Evolutionary conservation across 768 basidiomycete genomes (phyloP), one percentile per base, ranked within the genome.

Genomic region (Hypsizygus marmoreus): DNA sequence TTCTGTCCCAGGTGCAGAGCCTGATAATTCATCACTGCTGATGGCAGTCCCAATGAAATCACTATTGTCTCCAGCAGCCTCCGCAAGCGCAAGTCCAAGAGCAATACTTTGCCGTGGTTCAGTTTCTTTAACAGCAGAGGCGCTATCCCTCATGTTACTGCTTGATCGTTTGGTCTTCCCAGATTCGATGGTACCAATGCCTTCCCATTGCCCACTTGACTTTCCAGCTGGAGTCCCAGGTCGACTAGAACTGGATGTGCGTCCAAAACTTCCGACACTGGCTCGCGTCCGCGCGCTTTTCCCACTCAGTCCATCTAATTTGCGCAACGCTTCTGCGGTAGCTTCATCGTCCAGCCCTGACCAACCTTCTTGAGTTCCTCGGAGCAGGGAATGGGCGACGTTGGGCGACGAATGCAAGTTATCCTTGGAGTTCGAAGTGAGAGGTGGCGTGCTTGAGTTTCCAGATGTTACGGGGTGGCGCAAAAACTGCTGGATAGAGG

Each of bases 361-460:
- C 90, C 90, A 93, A 20, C 91, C 91, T 63, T 91, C 86, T 62
- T 93, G 91, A 5, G 88, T 91, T 9, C 91, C 91, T 53, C 89
- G 81, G 19, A 93, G 76, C 43, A 92, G 70, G 1, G 90, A 91
- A 60, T 94, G 91, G 0, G 88, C 91, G 35, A 93, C 88, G 59
- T 78, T 87, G 4, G 85, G 71, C 28, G 83, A 69, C 9, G 70
- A 48, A 54, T 80, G 73, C 28, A 62, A 50, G 23, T 64, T 68
- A 38, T 77, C 74, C 55, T 76, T 77, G 19, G 76, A 68, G 29
- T 75, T 63, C 16, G 71, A 60, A 55, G 65, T 56, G 53, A 67
- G 55, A 16, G 71, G 69, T 0, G 71, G 67, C 9, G 71, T 66
- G 44, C 70, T 68, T 1, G 71, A 62, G 43, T 64, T 68, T 28